A percentile compares a stretch with the other conserved stretches of the same genome.
These are phyloP conservation scores for Nidula microcarpa DNA, from an alignment of 768 basidiomycete genomes.

Conservation along the genomic window DNA sequence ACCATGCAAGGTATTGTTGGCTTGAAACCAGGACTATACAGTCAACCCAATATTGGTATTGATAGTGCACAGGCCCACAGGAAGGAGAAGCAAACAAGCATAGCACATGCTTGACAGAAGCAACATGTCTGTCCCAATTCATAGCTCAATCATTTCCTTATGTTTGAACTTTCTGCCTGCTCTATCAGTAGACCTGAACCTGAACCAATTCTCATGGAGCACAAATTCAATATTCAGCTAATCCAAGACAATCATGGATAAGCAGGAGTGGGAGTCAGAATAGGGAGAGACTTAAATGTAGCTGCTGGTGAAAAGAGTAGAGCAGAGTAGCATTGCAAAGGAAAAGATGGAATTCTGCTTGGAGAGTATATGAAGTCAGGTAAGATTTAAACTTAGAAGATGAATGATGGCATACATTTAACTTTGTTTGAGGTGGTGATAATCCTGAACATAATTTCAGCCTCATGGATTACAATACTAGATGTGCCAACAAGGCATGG, in stretches of 20 bases:
- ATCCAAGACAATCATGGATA: constrained; percentile 51
- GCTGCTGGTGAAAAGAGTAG: constrained; percentile 35
- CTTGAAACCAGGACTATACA: too few species aligned
- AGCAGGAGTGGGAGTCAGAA: too few species aligned
- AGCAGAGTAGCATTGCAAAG: constrained; percentile 70
- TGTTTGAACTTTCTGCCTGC: constrained; percentile 84
- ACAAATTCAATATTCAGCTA: constrained; percentile 68
- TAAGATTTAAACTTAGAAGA: too few species aligned
- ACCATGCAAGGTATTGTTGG: too few species aligned
- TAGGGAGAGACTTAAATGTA: constrained; percentile 20
- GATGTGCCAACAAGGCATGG: constrained; percentile 67
- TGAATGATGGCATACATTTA: constrained; percentile 48
- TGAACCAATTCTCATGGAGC: constrained; percentile 83
- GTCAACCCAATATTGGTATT: too few species aligned
- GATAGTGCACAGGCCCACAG: too few species aligned
- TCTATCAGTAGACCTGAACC: constrained; percentile 77
- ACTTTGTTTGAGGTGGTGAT: constrained; percentile 65
- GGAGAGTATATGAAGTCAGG: constrained; percentile 35
- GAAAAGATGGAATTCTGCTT: constrained; percentile 76
- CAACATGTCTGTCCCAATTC: too few species aligned
- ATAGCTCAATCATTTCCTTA: constrained; percentile 79
- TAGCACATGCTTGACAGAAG: too few species aligned
- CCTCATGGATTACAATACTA: constrained; percentile 87
- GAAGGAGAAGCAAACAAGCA: too few species aligned
- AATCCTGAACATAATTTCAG: constrained; percentile 84